Evolutionary conservation across 305 asterid genomes (phyloP).

Genomic region (Fraxinus nigra): DNA sequence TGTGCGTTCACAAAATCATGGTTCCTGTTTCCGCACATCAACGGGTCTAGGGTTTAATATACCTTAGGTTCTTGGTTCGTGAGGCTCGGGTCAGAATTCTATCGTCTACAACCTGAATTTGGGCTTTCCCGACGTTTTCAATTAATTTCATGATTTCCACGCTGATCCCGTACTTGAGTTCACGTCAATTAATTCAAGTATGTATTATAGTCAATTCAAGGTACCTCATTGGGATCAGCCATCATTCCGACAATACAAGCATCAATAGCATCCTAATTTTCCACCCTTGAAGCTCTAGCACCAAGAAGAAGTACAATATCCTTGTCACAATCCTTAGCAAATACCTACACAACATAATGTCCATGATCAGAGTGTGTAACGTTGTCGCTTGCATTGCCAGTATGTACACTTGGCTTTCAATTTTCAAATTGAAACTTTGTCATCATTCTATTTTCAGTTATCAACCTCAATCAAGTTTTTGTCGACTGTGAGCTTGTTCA

Average conservation of each 20-base stretch:
- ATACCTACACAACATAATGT: conserved; percentile 20
- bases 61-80: too few relatives aligned
- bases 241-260: conserved; percentile 37
- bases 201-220: too few relatives aligned
- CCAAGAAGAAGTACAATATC: conserved; percentile 34
- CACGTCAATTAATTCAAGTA: too few relatives aligned
- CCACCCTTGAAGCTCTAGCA: conserved; percentile 39
- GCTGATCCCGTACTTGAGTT: too few relatives aligned
- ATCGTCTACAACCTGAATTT: too few relatives aligned
- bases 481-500: conserved; percentile 67
- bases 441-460: not conserved
- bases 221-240: conserved; percentile 45
- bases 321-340: conserved; percentile 30
- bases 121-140: too few relatives aligned
- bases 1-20: too few relatives aligned
- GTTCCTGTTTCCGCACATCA: too few relatives aligned
- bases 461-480: conserved; percentile 44
- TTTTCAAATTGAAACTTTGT: not conserved
- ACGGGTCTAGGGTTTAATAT: too few relatives aligned
- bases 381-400: not conserved
- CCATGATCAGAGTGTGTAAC: not conserved
- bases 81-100: too few relatives aligned
- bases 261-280: conserved; percentile 43
- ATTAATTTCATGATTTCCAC: too few relatives aligned
- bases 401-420: not conserved